Conservation (phyloP, 1,139 yeast species). For the Suhomyces taliae region DNA sequence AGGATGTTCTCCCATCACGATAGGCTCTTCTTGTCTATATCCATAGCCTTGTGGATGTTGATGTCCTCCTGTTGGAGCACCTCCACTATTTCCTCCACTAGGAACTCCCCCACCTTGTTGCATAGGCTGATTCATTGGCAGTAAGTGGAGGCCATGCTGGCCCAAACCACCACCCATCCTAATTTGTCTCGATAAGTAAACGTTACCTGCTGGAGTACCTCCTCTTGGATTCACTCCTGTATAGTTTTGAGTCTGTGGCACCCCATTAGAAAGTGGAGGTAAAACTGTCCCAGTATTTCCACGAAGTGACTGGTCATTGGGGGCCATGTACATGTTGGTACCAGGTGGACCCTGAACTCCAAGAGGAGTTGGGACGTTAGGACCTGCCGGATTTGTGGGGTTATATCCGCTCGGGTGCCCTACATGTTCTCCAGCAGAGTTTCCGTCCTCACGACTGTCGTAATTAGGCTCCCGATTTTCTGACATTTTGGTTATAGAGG, state of each 20-base stretch:
- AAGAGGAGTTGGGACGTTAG: background rate
- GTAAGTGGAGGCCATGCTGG: background rate
- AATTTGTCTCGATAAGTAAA: background rate
- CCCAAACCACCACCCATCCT: background rate
- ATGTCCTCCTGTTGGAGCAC: background rate
- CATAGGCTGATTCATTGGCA: background rate
- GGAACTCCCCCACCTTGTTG: background rate
- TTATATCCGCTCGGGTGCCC: background rate
- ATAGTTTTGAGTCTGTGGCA: background rate
- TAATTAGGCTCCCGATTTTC: background rate
- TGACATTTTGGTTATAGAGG: background rate
- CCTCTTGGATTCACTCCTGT: background rate
- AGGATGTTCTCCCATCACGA: too few relatives aligned
- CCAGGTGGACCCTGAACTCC: background rate
- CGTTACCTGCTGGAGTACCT: background rate
- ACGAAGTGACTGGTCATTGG: constrained; percentile 4
- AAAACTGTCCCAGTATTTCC: background rate
- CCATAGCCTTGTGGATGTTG: too few relatives aligned
- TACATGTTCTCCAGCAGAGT: background rate
- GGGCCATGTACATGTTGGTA: background rate
- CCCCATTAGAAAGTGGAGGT: constrained; percentile 1
- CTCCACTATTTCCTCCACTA: background rate
- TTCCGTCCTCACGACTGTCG: background rate
- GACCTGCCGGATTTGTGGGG: background rate
- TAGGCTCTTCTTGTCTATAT: too few relatives aligned